Evolutionary conservation across 2,329 filamentous ascomycete species (phyloP).

Genomic region (Hypoxylon sp.): DNA sequence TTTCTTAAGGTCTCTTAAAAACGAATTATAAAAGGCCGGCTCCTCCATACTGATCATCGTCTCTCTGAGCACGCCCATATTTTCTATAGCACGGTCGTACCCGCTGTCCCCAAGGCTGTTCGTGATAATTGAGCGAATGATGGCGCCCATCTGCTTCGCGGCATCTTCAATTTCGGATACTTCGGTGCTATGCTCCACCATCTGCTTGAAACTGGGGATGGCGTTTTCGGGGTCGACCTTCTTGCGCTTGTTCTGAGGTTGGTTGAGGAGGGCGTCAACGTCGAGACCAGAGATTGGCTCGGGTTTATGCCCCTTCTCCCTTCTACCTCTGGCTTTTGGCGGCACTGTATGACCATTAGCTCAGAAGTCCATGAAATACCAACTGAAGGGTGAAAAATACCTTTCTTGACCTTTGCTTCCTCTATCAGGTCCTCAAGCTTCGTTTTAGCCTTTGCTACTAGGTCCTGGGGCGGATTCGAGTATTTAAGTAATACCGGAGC

Average conservation of each 20-base stretch:
- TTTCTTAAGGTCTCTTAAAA: conserved; percentile 77
- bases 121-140: conserved; percentile 76
- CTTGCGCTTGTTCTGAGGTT: conserved; percentile 50
- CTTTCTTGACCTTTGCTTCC: conserved; percentile 85
- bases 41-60: conserved; percentile 82
- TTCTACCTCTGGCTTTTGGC: conserved; percentile 80
- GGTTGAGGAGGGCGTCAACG: conserved; percentile 78
- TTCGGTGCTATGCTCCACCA: conserved; percentile 71
- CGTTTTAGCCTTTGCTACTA: conserved; percentile 68
- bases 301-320: conserved; percentile 70
- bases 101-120: conserved; percentile 80
- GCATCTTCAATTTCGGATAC: conserved; percentile 74
- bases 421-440: conserved; percentile 75
- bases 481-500: conserved; percentile 77
- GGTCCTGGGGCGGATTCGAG: conserved; percentile 75
- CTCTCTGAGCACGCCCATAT: conserved; percentile 81
- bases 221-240: conserved; percentile 75
- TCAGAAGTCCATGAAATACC: conserved; percentile 29
- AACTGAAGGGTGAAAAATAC: conserved; percentile 53
- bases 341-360: conserved; percentile 68
- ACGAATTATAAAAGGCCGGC: conserved; percentile 80
- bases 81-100: conserved; percentile 81
- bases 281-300: conserved; percentile 93
- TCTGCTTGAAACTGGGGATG: conserved; percentile 90
- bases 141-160: conserved; percentile 77